phyloP scores from a whole-genome alignment of 2,329 filamentous ascomycete species.

The Aspergillus ochraceoroseus region DNA sequence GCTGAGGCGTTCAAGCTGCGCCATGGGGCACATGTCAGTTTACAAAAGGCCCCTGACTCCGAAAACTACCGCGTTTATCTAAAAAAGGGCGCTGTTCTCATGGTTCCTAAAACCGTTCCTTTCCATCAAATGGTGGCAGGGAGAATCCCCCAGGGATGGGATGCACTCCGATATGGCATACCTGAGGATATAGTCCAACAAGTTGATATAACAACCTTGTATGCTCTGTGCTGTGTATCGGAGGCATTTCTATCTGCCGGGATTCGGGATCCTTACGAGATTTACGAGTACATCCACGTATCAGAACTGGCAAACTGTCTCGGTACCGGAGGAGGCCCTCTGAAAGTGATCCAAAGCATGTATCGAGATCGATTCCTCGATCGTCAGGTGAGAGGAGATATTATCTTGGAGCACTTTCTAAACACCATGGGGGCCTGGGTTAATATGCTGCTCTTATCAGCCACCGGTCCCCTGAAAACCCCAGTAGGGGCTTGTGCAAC shows the following conservation, averaged over 20 bases:
- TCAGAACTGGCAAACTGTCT: constrained; percentile 96
- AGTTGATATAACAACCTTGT: constrained; percentile 19
- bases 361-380: constrained; percentile 94
- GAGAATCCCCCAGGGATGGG: constrained; percentile 73
- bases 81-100: constrained; percentile 73
- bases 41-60: constrained; percentile 68
- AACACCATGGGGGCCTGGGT: constrained; percentile 99
- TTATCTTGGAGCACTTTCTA: constrained; percentile 97
- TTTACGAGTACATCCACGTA: constrained; percentile 97
- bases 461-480: constrained; percentile 93
- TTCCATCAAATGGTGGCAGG: constrained; percentile 19
- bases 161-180: constrained; percentile 87
- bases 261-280: constrained; percentile 96
- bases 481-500: constrained; percentile 95
- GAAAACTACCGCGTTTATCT: constrained; percentile 74
- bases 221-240: constrained; percentile 22
- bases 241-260: constrained; percentile 79
- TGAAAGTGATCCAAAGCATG: constrained; percentile 83
- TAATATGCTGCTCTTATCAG: constrained; percentile 94
- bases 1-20: constrained; percentile 35
- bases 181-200: constrained; percentile 80
- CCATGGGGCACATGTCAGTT: constrained; percentile 16
- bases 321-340: constrained; percentile 92
- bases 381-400: constrained; percentile 53
- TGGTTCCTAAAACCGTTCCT: constrained; percentile 40